A percentile compares a stretch with the other conserved stretches of the same genome.
phyloP scores from a whole-genome alignment of 164 flowering plant species.

The Aristolochia fimbriata region DNA sequence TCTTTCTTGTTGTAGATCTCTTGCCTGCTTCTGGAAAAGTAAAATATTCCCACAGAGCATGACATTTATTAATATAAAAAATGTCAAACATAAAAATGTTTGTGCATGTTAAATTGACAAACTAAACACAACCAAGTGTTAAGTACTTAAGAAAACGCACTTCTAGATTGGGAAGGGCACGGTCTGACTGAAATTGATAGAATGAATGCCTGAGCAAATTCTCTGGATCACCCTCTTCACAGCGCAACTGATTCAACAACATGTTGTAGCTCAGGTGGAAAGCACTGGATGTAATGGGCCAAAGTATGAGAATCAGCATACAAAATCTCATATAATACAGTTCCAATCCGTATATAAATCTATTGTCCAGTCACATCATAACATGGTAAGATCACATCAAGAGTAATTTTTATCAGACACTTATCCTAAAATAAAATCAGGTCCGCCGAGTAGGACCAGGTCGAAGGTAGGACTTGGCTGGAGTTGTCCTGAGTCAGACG shows the following conservation, averaged over 20 bases:
- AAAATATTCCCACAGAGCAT: neutral
- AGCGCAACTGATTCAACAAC: conserved; percentile 90
- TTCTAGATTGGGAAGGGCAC: conserved; percentile 90
- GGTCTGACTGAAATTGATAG: conserved; percentile 95
- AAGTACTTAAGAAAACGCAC: conserved; percentile 27
- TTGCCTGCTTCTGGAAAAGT: conserved; percentile 65
- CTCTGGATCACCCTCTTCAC: conserved; percentile 93
- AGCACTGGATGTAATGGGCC: conserved; percentile 45
- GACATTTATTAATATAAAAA: conserved; percentile 6
- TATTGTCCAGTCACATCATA: no score
- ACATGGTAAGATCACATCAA: no score
- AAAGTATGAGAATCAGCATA: conserved; percentile 1
- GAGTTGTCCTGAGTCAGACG: no score
- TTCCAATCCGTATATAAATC: no score
- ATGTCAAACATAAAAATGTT: neutral
- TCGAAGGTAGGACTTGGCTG: no score
- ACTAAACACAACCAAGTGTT: neutral
- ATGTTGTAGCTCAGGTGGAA: conserved; percentile 97
- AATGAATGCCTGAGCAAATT: conserved; percentile 88
- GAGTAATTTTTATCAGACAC: no score
- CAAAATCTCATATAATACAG: neutral
- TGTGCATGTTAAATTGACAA: no score
- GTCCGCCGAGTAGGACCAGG: no score
- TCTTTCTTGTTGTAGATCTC: conserved; percentile 72
- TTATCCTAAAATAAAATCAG: no score